These are phyloP conservation scores for Erigeron philadelphicus DNA, from an alignment of 140 eudicot species.

Conservation along the genomic window DNA sequence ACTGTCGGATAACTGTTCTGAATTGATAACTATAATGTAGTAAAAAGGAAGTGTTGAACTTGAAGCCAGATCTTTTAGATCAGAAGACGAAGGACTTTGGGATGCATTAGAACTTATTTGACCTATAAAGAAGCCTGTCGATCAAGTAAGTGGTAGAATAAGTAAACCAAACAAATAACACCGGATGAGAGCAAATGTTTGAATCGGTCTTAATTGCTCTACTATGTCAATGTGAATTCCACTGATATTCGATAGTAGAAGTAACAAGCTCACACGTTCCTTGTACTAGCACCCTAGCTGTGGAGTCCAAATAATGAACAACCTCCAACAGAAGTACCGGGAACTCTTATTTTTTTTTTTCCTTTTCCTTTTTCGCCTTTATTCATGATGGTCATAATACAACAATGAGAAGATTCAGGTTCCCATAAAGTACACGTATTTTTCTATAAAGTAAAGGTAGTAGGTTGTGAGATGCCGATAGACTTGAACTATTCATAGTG, in stretches of 20 bases:
- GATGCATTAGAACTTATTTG: background rate
- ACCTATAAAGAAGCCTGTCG: background rate
- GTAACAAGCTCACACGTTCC: too few species aligned
- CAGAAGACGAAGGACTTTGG: background rate
- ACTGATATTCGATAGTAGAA: too few species aligned
- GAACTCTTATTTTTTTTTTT: too few species aligned
- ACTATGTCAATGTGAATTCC: background rate
- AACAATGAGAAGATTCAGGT: background rate
- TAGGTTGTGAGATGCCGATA: background rate
- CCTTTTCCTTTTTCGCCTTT: too few species aligned
- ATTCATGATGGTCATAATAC: too few species aligned
- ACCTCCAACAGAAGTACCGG: too few species aligned
- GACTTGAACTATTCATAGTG: background rate
- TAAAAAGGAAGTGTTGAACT: background rate
- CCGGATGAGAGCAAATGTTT: too few species aligned
- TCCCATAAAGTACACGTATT: background rate
- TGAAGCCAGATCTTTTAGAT: background rate
- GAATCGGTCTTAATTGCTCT: background rate
- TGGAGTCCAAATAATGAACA: too few species aligned
- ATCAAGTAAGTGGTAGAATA: background rate
- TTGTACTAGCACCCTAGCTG: too few species aligned
- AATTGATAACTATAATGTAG: background rate
- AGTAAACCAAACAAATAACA: background rate
- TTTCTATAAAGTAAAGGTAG: background rate
- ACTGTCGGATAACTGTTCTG: background rate